Base-by-base conservation (phyloP, 192 early-diverging fungal genomes). In the Thoreauomyces humboldtii region DNA sequence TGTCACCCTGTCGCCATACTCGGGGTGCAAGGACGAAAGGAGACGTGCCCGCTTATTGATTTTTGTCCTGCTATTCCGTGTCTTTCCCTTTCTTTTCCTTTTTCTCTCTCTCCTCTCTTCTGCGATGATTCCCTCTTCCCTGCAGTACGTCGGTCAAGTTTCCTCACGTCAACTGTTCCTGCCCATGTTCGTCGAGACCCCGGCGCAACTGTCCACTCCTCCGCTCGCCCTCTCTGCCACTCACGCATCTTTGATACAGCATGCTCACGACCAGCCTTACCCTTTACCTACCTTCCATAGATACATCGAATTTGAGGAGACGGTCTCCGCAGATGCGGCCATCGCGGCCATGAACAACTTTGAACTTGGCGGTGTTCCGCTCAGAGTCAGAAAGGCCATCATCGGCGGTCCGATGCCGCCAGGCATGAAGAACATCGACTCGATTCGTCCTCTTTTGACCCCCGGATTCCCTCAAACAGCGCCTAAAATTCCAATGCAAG, bases 331-430 rank as follows among this genome's bases (percentile, higher is more conserved):
- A 5, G 77, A 77, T 44, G 80, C 81, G 41, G 82, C 90, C 0
- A 89, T 95, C 85, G 78, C 83, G 42, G 72, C 84, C 0, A 89
- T 91, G 87, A 90, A 91, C 68, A 81, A 85, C 35, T 89, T 95
- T 58, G 85, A 86, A 65, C 70, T 95, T 50, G 86, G 88, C 7
- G 89, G 88, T 43, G 57, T 85, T 69, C 72, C 76, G 17, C 77
- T 95, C 61, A 83, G 85, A 31, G 87, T 91, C 19, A 59, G 79
- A 32, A 74, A 77, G 44, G 81, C 88, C 25, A 83, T 93, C 7
- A 78, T 93, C 24, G 91, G 91, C 29, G 91, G 90, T 0, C 82
- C 87, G 47, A 69, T 94, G 57, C 84, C 86, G 21, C 79, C 83
- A 7, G 92, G 92, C 27, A 92, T 93, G 92, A 84, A 83, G 37